These are phyloP conservation scores for Viridothelium virens DNA, from an alignment of 495 filamentous ascomycete genomes.

Conservation along the genomic window DNA sequence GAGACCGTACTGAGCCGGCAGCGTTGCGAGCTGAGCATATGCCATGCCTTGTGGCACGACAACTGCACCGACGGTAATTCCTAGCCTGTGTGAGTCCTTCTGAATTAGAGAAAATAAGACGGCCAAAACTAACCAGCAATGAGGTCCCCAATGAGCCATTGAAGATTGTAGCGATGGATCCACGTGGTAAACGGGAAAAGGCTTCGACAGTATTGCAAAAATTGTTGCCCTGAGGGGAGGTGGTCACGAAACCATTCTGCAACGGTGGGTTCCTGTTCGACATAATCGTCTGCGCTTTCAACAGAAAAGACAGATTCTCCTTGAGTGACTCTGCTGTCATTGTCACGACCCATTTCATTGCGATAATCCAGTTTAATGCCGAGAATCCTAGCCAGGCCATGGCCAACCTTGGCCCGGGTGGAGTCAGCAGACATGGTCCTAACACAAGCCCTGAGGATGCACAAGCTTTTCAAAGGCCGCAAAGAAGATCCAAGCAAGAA, in stretches of 20 bases:
- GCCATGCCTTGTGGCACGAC: conserved; percentile 98
- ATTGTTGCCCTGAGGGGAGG: conserved; percentile 48
- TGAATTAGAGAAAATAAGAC: not conserved
- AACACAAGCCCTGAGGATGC: not conserved
- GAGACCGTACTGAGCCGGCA: conserved; percentile 74
- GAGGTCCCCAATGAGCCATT: conserved; percentile 84
- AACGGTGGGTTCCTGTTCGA: conserved; percentile 72
- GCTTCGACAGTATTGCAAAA: conserved; percentile 52
- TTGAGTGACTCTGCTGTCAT: conserved; percentile 50
- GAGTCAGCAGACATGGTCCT: conserved; percentile 16
- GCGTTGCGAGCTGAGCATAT: conserved; percentile 76
- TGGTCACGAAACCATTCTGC: conserved; percentile 61
- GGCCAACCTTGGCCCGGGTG: conserved; percentile 53
- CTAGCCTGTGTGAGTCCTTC: conserved; percentile 35
- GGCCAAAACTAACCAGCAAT: conserved; percentile 62
- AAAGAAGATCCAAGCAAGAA: not conserved
- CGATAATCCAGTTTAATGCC: conserved; percentile 72
- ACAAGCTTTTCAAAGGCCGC: not conserved
- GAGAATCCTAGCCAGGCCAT: conserved; percentile 66
- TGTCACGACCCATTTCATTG: conserved; percentile 32
- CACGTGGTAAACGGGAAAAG: conserved; percentile 84
- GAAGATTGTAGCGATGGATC: conserved; percentile 79
- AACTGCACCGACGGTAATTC: conserved; percentile 89
- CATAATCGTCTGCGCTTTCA: conserved; percentile 68
- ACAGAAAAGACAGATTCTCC: conserved; percentile 75